A percentile compares a stretch with the other conserved stretches of the same genome.
Evolutionary conservation across 805 yeast genomes (phyloP).

Genomic region (Naumovozyma castellii): DNA sequence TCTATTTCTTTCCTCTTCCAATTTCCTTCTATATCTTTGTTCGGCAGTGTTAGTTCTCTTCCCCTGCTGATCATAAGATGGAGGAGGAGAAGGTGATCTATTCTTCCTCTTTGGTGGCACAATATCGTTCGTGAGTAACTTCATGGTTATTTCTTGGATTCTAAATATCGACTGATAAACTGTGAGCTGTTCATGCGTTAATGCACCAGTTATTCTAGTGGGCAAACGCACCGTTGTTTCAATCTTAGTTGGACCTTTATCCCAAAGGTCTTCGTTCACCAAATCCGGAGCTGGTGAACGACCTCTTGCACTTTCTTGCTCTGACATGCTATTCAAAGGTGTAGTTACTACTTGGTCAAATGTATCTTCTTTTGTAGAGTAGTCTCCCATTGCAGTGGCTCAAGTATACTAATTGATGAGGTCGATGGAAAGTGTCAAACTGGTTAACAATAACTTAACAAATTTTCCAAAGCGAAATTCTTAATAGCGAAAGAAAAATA

Average conservation of each 20-base stretch:
- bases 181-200: constrained; percentile 72
- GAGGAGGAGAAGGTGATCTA: constrained; percentile 84
- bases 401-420: too few species aligned
- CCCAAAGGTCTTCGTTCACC: constrained; percentile 9
- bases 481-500: too few species aligned
- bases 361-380: too few species aligned
- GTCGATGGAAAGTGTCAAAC: too few species aligned
- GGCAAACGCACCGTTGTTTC: constrained; percentile 26
- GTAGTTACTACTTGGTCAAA: too few species aligned
- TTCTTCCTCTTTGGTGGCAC: constrained; percentile 39
- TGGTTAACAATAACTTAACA: too few species aligned
- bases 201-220: constrained; percentile 35
- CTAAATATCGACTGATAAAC: constrained; percentile 62
- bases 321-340: not conserved
- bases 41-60: constrained; percentile 81
- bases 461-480: too few species aligned
- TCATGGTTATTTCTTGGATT: constrained; percentile 69
- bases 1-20: constrained; percentile 72
- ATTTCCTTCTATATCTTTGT: constrained; percentile 44
- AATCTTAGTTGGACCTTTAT: constrained; percentile 3
- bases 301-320: constrained; percentile 2
- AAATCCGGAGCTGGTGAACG: constrained; percentile 2
- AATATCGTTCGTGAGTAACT: constrained; percentile 32
- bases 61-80: constrained; percentile 76
- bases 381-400: too few species aligned